Percentiles rank a stretch among this genome's conserved stretches.
These are phyloP conservation scores for Aureobasidium pullulans DNA, from an alignment of 2,329 filamentous ascomycete species.

Conservation along the genomic window DNA sequence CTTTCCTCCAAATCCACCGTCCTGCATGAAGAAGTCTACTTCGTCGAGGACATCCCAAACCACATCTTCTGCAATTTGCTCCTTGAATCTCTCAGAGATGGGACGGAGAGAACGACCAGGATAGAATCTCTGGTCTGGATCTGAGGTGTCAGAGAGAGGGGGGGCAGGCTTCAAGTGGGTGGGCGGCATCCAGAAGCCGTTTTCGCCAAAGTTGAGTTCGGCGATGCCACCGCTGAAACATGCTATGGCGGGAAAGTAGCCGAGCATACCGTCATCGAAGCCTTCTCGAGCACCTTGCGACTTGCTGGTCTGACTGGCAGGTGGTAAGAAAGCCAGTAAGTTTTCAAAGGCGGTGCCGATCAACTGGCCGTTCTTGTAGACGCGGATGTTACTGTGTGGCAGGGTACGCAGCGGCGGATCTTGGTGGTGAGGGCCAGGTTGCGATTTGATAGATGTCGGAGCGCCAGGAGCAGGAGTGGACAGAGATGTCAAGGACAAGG, in stretches of 20 bases:
- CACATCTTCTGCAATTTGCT: constrained; percentile 92
- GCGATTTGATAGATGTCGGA: constrained; percentile 40
- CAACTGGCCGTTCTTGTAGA: constrained; percentile 86
- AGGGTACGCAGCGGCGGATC: constrained; percentile 73
- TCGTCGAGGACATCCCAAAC: constrained; percentile 92
- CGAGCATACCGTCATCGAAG: constrained; percentile 88
- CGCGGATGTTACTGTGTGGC: constrained; percentile 74
- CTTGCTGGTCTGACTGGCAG: constrained; percentile 67
- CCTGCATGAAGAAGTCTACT: constrained; percentile 79
- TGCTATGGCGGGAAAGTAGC: constrained; percentile 90
- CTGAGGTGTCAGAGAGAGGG: background rate
- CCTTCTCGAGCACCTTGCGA: constrained; percentile 74
- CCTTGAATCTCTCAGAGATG: constrained; percentile 72
- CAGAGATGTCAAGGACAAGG: constrained; percentile 53
- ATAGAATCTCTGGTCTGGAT: background rate
- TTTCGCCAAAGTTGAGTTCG: constrained; percentile 85
- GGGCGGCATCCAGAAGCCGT: constrained; percentile 81
- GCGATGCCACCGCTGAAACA: constrained; percentile 86
- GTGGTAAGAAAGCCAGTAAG: constrained; percentile 83
- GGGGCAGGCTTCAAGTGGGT: constrained; percentile 39
- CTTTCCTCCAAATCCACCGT: constrained; percentile 39
- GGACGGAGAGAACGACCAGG: constrained; percentile 42
- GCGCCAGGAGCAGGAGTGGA: constrained; percentile 48
- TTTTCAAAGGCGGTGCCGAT: constrained; percentile 85
- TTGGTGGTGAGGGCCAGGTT: constrained; percentile 66